Base-by-base conservation (phyloP, 2,329 filamentous ascomycete species). In the Fusarium sp. region DNA sequence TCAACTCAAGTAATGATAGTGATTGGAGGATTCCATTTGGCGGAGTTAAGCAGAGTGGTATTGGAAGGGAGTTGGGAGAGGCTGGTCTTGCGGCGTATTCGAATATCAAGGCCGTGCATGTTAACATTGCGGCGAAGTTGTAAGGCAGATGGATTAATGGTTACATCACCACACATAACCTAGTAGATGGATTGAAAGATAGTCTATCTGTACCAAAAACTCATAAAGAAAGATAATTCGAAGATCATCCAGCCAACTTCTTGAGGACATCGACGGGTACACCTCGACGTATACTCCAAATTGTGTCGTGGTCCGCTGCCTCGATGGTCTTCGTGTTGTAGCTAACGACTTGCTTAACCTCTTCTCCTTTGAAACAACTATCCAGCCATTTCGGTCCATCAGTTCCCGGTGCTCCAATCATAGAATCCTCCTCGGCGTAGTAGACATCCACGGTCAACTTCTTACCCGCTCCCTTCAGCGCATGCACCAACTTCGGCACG, bases 11-110 rank as follows among this genome's bases (percentile, higher is more conserved):
- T 10, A 85, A 86, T 45, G 84, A 86, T 47, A 84, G 81, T 0
- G 84, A 86, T 30, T 80, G 83, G 62, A 77, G 83, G 7, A 81
- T 86, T 39, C 85, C 85, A 0, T 86, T 86, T 64, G 85, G 85
- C 10, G 85, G 85, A 7, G 82, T 86, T 17, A 86, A 87, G 79
- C 85, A 86, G 78, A 86, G 85, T 55, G 85, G 85, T n/a, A 84
- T 86, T 34, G 85, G 85, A 1, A 77, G 84, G 12, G 85, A 86
- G 61, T 72, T 86, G 22, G 85, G 85, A 50, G 84, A 86, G 75
- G 84, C 84, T 10, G 85, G 84, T 11, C 78, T 87, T 13, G 82
- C 81, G 12, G 84, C 81, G 1, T 87, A 86, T 56, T 80, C 82
- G 6, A 82, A 86, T 61, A 84, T 83, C 22, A 87, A 87, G 78